Conservation (phyloP, 805 yeast genomes). For the Hanseniaspora lachancei region DNA sequence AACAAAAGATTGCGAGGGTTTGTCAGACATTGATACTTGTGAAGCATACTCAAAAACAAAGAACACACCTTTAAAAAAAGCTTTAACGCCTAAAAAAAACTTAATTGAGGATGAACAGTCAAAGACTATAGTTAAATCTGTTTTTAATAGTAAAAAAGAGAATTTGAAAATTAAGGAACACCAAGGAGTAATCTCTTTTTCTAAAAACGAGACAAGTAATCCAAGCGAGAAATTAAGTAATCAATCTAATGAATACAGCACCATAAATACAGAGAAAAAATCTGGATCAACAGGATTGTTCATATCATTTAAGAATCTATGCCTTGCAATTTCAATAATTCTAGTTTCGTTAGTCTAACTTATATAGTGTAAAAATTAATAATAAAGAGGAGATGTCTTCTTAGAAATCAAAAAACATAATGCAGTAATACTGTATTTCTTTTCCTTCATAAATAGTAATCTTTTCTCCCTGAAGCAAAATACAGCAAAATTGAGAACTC, state of each 20-base stretch:
- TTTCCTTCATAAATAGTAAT: too few relatives aligned
- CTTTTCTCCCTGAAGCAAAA: neutral
- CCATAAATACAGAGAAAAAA: neutral
- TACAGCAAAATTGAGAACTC: neutral
- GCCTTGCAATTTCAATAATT: neutral
- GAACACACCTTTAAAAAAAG: neutral
- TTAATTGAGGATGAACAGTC: neutral
- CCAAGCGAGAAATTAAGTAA: slow-evolving; percentile 27
- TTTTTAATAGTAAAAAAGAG: slow-evolving; percentile 30
- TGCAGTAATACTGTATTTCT: too few relatives aligned
- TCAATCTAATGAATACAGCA: neutral
- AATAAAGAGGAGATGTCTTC: too few relatives aligned
- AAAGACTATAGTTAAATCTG: slow-evolving; percentile 6
- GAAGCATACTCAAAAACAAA: slow-evolving; percentile 14
- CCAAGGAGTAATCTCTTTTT: too few relatives aligned
- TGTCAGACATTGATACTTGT: slow-evolving; percentile 15
- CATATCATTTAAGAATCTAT: neutral
- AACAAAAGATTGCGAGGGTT: slow-evolving; percentile 33
- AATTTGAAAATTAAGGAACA: slow-evolving; percentile 39
- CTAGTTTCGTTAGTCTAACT: neutral
- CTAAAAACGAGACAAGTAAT: too few relatives aligned
- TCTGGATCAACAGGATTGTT: neutral
- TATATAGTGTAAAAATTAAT: neutral
- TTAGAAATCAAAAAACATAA: too few relatives aligned
- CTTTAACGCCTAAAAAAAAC: neutral